Conservation (phyloP, 441 rosid species). For the Pelargonium cotyledonis region DNA sequence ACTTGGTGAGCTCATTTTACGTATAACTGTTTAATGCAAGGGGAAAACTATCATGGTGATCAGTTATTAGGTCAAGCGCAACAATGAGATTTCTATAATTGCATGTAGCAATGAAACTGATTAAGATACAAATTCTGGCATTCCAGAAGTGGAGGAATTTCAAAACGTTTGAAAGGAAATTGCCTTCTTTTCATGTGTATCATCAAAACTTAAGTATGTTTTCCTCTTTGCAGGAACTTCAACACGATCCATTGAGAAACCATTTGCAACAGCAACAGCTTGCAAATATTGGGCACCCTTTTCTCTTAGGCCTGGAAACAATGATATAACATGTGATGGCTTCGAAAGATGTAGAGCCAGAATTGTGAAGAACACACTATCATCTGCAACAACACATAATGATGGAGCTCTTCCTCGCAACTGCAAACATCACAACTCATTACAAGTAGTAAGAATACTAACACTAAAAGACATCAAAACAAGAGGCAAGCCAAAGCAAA, state of each 20-base stretch:
- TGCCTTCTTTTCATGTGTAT: constrained; percentile 54
- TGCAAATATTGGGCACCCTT: constrained; percentile 55
- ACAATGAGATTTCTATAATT: no score
- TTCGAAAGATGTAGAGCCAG: constrained; percentile 47
- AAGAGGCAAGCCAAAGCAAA: not conserved
- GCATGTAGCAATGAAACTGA: not conserved
- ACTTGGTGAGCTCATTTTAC: constrained; percentile 6
- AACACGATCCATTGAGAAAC: constrained; percentile 47
- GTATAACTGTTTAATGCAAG: not conserved
- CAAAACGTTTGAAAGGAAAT: not conserved
- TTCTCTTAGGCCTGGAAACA: constrained; percentile 74
- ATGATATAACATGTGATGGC: constrained; percentile 43
- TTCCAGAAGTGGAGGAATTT: not conserved
- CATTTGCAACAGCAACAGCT: constrained; percentile 58
- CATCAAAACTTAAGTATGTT: constrained; percentile 36
- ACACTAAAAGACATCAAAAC: not conserved
- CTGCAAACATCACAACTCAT: constrained; percentile 33
- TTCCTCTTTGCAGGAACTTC: constrained; percentile 43
- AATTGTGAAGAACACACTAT: constrained; percentile 64
- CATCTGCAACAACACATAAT: constrained; percentile 71
- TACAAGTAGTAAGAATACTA: not conserved
- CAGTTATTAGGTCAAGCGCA: not conserved
- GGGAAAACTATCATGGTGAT: not conserved
- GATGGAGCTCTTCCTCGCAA: constrained; percentile 53
- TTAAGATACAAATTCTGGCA: not conserved